Evolutionary conservation across 345 rosid genomes (phyloP).

Genomic region (Rhodomyrtus tomentosa): DNA sequence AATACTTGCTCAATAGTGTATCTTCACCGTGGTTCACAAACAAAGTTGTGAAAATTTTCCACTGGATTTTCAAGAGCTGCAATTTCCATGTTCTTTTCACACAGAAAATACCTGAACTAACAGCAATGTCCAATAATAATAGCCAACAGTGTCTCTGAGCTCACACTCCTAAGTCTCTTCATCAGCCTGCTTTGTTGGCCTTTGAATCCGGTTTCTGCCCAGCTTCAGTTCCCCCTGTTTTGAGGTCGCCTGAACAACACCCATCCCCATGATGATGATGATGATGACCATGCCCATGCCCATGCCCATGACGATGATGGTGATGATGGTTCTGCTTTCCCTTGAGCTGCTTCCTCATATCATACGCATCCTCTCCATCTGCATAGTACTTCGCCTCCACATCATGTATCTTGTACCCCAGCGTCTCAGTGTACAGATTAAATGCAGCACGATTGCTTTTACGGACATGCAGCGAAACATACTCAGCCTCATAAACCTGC

Average conservation of each 20-base stretch:
- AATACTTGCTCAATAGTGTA: neutral
- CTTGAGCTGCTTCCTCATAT: conserved; percentile 91
- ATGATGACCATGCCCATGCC: conserved; percentile 16
- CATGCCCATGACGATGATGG: conserved; percentile 27
- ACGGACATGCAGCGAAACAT: conserved; percentile 89
- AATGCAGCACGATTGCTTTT: conserved; percentile 96
- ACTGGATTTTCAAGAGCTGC: neutral
- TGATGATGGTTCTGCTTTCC: conserved; percentile 71
- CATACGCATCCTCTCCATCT: conserved; percentile 98
- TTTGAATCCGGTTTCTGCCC: conserved; percentile 22
- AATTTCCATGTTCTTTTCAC: neutral
- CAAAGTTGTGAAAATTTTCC: neutral
- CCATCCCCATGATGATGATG: conserved; percentile 76
- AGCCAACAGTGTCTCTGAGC: neutral
- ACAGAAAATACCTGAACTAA: neutral
- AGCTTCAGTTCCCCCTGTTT: conserved; percentile 27
- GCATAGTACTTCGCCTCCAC: conserved; percentile 97
- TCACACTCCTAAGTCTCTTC: neutral
- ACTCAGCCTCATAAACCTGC: conserved; percentile 91
- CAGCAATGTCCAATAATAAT: neutral
- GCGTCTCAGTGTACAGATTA: conserved; percentile 74
- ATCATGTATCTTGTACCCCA: conserved; percentile 83
- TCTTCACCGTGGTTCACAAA: neutral
- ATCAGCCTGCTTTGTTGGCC: conserved; percentile 7
- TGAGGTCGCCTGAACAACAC: conserved; percentile 60